Base-by-base conservation (phyloP, 192 early-diverging fungal species). In the Coemansia sp. region DNA sequence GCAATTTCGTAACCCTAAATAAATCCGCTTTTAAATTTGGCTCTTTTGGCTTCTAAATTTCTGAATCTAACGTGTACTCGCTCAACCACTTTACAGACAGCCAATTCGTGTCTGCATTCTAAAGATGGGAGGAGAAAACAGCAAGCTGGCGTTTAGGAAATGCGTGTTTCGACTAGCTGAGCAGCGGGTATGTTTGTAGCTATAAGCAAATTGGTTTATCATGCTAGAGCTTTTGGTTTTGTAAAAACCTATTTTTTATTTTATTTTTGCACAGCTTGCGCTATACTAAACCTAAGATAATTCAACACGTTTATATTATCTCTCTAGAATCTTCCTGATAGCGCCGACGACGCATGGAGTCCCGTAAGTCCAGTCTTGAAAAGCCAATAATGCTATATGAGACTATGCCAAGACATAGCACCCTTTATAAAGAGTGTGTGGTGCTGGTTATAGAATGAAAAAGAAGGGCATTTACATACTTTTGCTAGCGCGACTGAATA, bases 131-230 rank as follows among this genome's bases (percentile, higher is more conserved):
- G 91, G 89, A 31, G 87, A 92, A 17, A 93, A 96, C 72, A 89
- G 87, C 68, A 96, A 96, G 75, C 75, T 95, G 48, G 88, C 89
- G 25, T 96, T 96, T 72, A 85, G 93, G 56, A 93, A 94, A 80
- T 86, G 87, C 60, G 94, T 95, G 31, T 94, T 94, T 65, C 85
- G 88, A 51, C 81, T 96, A 30, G 90, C 89, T 58, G 90, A 96
- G 74, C 87, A 91, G 72, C 80, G 86, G 66, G 90, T 92, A 91
- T 48, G 82, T 58, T 38, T 20, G 55, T 8, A 20, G 4, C 42
- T 61, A 32, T 12, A 51, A 50, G 11, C 36, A 42, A 7, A 0
- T 4, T 45, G 20, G 25, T 48, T 40, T 52, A 28, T 18, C 33
- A 52, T 48, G 30, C 22, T 28, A 28, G 11, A 33, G 11, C 4